Evolutionary conservation across 331 rosid genomes (phyloP), one percentile per base, ranked within the genome.

Genomic region (Rhamnella rubrinervis): DNA sequence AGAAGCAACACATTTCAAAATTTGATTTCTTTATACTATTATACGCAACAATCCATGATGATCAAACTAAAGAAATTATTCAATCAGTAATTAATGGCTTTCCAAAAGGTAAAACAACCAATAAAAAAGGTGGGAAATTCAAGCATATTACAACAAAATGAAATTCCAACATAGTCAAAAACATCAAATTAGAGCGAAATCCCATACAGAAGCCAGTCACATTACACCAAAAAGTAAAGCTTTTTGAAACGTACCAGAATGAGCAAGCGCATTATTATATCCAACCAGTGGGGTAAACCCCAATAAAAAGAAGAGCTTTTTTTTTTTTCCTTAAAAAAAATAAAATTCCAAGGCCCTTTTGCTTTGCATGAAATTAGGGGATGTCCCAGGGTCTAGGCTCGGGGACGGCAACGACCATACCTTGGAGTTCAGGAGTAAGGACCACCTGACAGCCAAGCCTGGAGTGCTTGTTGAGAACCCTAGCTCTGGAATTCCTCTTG

Each of bases 341-440:
- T 40, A 44, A 44, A n/a, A n/a, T n/a, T 3, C 49, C 49, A 1
- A 9, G 49, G 11, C 13, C 49, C 49, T 44, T 44, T 44, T 44
- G 49, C 49, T 44, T 44, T 44, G 49, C 49, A 44, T 18, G 21
- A 53, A 53, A 18, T 80, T 93, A 90, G 14, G 91, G 88, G 57
- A 75, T 91, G 59, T 95, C 99, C 97, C 97, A 95, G n/a, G 99
- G 96, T 58, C 75, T 95, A 26, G 96, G 81, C 77, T 95, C 96
- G 44, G 99, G 90, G 21, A 95, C 81, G 0, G 90, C 97, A 2
- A 91, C 95, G 50, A 95, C 90, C 96, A 91, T 95, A 86, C 99
- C 99, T 89, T 95, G 86, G 38, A 89, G 97, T 4, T 83, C 83
- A 6, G 49, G 86, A n/a, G 83, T 76, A 37, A 95, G 92, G 55